Conservation (phyloP, 176 grass and related monocot genomes). For the Thinopyrum elongatum region DNA sequence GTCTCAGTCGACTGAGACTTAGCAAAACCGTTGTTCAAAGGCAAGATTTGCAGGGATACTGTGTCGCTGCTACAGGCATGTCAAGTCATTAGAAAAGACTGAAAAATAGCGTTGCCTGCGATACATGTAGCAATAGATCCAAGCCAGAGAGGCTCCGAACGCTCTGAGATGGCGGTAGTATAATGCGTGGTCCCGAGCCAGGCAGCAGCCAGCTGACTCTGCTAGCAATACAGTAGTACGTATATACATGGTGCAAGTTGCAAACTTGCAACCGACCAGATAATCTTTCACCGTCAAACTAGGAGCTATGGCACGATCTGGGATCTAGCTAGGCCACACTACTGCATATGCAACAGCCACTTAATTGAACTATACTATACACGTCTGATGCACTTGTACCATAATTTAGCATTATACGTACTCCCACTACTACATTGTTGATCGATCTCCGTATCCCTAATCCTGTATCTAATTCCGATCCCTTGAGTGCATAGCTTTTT, state of each 20-base stretch:
- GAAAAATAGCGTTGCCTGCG: background rate
- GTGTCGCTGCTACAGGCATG: background rate
- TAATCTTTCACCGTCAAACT: background rate
- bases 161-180: background rate
- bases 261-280: background rate
- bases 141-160: background rate
- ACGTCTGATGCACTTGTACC: background rate
- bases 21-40: background rate
- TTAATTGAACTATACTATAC: background rate
- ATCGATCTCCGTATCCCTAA: background rate
- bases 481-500: background rate
- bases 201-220: background rate
- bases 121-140: background rate
- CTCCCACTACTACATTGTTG: no score
- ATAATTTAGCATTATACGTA: background rate
- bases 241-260: background rate
- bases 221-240: background rate
- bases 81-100: constrained; percentile 8
- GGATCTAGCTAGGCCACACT: constrained; percentile 4
- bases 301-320: background rate
- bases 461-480: background rate
- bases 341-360: background rate
- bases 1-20: no score
- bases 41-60: constrained; percentile 24
- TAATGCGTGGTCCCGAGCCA: background rate